Conservation (phyloP, 78 protist genomes). For the Abeoforma whisleri region DNA sequence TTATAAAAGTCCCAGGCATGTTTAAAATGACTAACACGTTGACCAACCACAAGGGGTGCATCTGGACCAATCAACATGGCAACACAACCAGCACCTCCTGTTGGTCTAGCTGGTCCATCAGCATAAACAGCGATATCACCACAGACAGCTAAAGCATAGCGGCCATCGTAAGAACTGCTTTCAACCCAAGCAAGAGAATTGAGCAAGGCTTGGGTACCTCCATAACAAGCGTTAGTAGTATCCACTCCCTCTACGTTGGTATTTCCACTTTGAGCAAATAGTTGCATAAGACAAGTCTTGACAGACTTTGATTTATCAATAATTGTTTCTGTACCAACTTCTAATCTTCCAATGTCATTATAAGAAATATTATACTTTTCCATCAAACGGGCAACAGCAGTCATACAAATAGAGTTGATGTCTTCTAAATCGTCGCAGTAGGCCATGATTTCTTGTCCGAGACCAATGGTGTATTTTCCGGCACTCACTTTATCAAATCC, state of each 20-base stretch:
- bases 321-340: slow-evolving; percentile 88
- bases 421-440: slow-evolving; percentile 81
- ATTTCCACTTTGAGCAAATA: slow-evolving; percentile 65
- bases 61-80: slow-evolving; percentile 92
- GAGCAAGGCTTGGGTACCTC: slow-evolving; percentile 88
- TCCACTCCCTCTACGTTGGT: slow-evolving; percentile 64
- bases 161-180: slow-evolving; percentile 82
- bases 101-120: slow-evolving; percentile 56
- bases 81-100: slow-evolving; percentile 70
- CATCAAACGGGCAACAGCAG: slow-evolving; percentile 64
- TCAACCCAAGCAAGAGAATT: slow-evolving; percentile 83
- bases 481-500: slow-evolving; percentile 51
- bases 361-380: slow-evolving; percentile 52
- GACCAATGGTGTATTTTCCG: slow-evolving; percentile 90
- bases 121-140: slow-evolving; percentile 87
- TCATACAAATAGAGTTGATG: slow-evolving; percentile 73
- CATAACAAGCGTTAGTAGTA: slow-evolving; percentile 88
- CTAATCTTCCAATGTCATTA: slow-evolving; percentile 76
- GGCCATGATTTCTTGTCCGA: slow-evolving; percentile 82
- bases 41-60: slow-evolving; percentile 82
- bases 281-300: slow-evolving; percentile 72
- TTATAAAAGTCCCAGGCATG: slow-evolving; percentile 91
- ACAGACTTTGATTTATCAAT: slow-evolving; percentile 80
- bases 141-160: slow-evolving; percentile 75
- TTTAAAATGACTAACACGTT: slow-evolving; percentile 67